Conservation (phyloP, 2,329 filamentous ascomycete genomes). For the Chaetomiaceae sp. region DNA sequence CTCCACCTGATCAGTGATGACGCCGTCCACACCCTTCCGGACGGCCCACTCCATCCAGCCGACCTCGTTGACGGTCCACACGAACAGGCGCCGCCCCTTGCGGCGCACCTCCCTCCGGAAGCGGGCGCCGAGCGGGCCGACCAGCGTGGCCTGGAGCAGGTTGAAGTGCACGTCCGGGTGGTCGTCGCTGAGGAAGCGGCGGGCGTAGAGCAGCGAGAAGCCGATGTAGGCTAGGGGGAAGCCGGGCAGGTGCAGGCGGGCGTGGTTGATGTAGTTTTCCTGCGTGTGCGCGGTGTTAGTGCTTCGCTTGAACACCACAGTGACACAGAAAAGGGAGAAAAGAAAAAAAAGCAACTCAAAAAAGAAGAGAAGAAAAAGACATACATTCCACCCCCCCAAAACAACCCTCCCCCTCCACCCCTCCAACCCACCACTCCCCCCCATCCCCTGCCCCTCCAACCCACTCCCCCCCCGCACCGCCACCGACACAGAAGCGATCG, state of each 20-base stretch:
- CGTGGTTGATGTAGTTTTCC: conserved; percentile 63
- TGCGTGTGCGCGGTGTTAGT: conserved; percentile 30
- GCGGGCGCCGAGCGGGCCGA: conserved; percentile 59
- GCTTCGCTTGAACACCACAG: too few relatives aligned
- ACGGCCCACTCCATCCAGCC: conserved; percentile 80
- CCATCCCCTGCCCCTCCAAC: conserved; percentile 27
- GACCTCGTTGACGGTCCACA: conserved; percentile 84
- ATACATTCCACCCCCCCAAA: conserved; percentile 76
- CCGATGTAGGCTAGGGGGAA: conserved; percentile 66
- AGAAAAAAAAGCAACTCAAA: neutral
- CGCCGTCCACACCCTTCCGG: conserved; percentile 61
- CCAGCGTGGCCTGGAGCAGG: conserved; percentile 63
- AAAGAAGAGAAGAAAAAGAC: conserved; percentile 12
- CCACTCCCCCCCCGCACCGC: conserved; percentile 25
- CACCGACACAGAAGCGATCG: conserved; percentile 49
- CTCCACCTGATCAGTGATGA: conserved; percentile 79
- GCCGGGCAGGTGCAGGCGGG: conserved; percentile 55
- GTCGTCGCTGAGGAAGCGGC: conserved; percentile 55
- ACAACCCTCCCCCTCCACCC: conserved; percentile 69
- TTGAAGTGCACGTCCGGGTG: conserved; percentile 64
- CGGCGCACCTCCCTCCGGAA: conserved; percentile 61
- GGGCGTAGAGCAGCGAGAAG: conserved; percentile 61
- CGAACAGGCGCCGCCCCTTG: conserved; percentile 57
- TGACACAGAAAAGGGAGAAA: too few relatives aligned
- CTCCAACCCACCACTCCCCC: neutral